A percentile compares a stretch with the other conserved stretches of the same genome.
Conservation (phyloP, 768 basidiomycete genomes). For the Agrocybe chaxingu region DNA sequence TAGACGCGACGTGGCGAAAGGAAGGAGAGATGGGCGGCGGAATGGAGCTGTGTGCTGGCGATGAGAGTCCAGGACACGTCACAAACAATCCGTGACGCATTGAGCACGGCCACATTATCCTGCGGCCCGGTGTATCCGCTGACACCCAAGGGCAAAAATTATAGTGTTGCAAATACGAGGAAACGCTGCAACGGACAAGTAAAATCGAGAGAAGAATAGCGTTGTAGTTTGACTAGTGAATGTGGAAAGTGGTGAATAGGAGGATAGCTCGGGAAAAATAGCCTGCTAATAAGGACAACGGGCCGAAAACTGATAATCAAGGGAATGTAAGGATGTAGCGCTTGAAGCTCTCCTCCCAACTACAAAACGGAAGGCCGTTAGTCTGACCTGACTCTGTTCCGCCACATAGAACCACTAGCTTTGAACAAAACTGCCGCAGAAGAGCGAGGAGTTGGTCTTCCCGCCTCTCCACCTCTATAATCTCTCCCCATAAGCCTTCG, state of each 20-base stretch:
- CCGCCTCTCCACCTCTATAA: conserved; percentile 9
- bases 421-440: conserved; percentile 8
- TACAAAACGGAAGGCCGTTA: conserved; percentile 43
- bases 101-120: conserved; percentile 1
- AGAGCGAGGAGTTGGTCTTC: conserved; percentile 7
- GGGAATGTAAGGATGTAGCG: conserved; percentile 62
- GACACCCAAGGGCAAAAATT: background rate
- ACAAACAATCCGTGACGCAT: conserved; percentile 4
- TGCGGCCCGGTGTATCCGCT: background rate
- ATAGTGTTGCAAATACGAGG: background rate
- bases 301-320: conserved; percentile 20
- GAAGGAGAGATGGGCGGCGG: background rate
- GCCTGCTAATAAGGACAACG: background rate
- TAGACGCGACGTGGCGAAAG: background rate
- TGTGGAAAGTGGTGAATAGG: background rate
- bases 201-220: no score
- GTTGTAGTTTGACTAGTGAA: no score
- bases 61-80: conserved; percentile 15
- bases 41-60: conserved; percentile 18
- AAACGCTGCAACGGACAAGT: no score
- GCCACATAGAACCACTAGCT: conserved; percentile 36
- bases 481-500: background rate
- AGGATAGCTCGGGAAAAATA: background rate
- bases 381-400: conserved; percentile 26
- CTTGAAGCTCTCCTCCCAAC: conserved; percentile 62